Conservation (phyloP, 306 rosid genomes). For the Canavalia ensiformis region DNA sequence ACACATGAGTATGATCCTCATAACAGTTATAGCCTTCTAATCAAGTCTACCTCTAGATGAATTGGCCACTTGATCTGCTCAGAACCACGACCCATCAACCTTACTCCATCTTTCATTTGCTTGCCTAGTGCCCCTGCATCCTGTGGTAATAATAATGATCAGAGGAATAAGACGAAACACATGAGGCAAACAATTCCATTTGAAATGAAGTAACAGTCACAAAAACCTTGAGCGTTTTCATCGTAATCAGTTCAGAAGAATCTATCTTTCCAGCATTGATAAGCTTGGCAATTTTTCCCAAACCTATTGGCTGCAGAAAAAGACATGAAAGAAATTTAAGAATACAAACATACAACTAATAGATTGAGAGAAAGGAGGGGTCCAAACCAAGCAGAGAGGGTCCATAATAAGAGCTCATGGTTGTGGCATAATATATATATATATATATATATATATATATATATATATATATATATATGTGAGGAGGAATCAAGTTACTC, state of each 20-base stretch:
- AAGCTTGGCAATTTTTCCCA: slow-evolving; percentile 85
- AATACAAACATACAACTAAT: background rate
- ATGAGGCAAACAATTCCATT: slow-evolving; percentile 46
- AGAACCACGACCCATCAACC: slow-evolving; percentile 98
- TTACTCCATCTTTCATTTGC: slow-evolving; percentile 89
- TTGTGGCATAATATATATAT: too few species aligned
- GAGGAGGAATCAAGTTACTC: too few species aligned
- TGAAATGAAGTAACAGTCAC: slow-evolving; percentile 36
- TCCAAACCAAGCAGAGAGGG: background rate
- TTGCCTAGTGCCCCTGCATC: slow-evolving; percentile 93
- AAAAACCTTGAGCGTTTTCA: slow-evolving; percentile 93
- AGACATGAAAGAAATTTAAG: slow-evolving; percentile 21
- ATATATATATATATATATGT: too few species aligned
- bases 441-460: too few species aligned
- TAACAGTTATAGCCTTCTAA: slow-evolving; percentile 1
- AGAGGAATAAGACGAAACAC: slow-evolving; percentile 46
- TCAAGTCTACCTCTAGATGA: slow-evolving; percentile 80
- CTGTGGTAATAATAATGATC: slow-evolving; percentile 56
- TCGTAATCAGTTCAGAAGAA: slow-evolving; percentile 89
- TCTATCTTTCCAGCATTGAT: slow-evolving; percentile 92
- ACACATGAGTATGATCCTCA: slow-evolving; percentile 16
- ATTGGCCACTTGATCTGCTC: slow-evolving; percentile 93
- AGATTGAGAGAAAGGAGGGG: background rate
- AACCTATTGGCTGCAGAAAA: slow-evolving; percentile 82
- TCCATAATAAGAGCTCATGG: background rate